Evolutionary conservation across 805 yeast species (phyloP).

Genomic region (Yarrowia bubula): DNA sequence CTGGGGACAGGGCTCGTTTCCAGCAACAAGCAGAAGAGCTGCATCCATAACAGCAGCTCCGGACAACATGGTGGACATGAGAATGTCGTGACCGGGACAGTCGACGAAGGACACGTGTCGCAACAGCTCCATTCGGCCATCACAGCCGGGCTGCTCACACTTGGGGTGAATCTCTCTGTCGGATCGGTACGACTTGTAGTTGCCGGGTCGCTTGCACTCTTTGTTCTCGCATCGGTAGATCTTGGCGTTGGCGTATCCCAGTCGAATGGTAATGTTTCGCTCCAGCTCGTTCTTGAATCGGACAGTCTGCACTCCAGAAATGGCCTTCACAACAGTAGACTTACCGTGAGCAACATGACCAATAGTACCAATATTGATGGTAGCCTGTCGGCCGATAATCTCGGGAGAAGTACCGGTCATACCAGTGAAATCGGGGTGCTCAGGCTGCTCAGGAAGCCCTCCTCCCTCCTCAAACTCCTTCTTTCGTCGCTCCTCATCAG

Average conservation of each 20-base stretch:
- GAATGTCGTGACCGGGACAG: conserved; percentile 99
- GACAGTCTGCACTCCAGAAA: conserved; percentile 98
- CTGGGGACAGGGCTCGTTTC: conserved; percentile 99
- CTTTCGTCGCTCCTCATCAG: conserved; percentile 71
- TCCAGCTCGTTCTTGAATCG: conserved; percentile 98
- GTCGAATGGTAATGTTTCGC: conserved; percentile 96
- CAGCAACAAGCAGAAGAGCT: conserved; percentile 91
- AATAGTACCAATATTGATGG: conserved; percentile 96
- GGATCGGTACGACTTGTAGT: conserved; percentile 90
- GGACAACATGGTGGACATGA: conserved; percentile 99
- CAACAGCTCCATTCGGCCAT: conserved; percentile 82
- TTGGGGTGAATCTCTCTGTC: conserved; percentile 94
- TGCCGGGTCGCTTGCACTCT: conserved; percentile 86
- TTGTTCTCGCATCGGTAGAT: conserved; percentile 89
- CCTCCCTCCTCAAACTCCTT: conserved; percentile 97
- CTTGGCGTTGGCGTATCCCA: conserved; percentile 98
- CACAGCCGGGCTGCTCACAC: conserved; percentile 83
- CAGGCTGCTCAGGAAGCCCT: conserved; percentile 96
- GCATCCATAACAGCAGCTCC: conserved; percentile 99
- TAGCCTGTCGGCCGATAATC: conserved; percentile 94
- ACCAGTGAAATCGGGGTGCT: conserved; percentile 73
- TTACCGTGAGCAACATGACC: conserved; percentile 97
- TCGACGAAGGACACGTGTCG: conserved; percentile 99
- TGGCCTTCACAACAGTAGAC: conserved; percentile 90
- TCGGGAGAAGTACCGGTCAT: conserved; percentile 91